Percentiles rank a stretch among this genome's conserved stretches.
phyloP scores from a whole-genome alignment of 495 filamentous ascomycete genomes.

The Penicillium mononematosum region DNA sequence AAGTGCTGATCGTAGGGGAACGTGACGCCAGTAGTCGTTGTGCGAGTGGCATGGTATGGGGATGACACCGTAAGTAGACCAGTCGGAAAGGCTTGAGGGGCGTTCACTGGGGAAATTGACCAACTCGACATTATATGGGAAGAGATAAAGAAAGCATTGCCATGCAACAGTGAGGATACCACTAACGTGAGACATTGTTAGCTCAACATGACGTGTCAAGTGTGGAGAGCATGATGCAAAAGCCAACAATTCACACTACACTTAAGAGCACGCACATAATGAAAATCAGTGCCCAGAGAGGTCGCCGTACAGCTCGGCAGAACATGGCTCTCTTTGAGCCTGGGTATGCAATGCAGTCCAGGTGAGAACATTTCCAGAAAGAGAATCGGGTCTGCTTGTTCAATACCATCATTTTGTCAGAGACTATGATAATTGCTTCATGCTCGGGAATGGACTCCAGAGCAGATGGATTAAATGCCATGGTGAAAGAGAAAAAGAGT shows the following conservation, averaged over 20 bases:
- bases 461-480: not conserved
- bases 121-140: constrained; percentile 19
- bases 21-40: constrained; percentile 73
- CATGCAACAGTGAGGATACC: constrained; percentile 10
- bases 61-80: constrained; percentile 16
- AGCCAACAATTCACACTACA: not conserved
- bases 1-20: constrained; percentile 49
- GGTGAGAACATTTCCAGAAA: constrained; percentile 13
- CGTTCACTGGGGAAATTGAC: constrained; percentile 38
- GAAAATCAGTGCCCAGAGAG: constrained; percentile 11
- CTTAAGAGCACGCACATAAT: constrained; percentile 2
- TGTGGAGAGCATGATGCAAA: not conserved
- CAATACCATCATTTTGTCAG: not conserved
- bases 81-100: constrained; percentile 17
- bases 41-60: constrained; percentile 50
- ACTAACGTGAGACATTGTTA: constrained; percentile 4
- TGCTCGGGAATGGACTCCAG: not conserved
- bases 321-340: constrained; percentile 3
- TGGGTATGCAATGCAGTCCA: constrained; percentile 1
- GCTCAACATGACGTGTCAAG: not conserved
- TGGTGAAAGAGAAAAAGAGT: not conserved
- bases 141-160: constrained; percentile 1
- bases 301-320: constrained; percentile 4
- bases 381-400: not conserved
- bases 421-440: not conserved